A percentile compares a stretch with the other conserved stretches of the same genome.
Conservation (phyloP, 495 filamentous ascomycete species). For the Daldinia childiae region DNA sequence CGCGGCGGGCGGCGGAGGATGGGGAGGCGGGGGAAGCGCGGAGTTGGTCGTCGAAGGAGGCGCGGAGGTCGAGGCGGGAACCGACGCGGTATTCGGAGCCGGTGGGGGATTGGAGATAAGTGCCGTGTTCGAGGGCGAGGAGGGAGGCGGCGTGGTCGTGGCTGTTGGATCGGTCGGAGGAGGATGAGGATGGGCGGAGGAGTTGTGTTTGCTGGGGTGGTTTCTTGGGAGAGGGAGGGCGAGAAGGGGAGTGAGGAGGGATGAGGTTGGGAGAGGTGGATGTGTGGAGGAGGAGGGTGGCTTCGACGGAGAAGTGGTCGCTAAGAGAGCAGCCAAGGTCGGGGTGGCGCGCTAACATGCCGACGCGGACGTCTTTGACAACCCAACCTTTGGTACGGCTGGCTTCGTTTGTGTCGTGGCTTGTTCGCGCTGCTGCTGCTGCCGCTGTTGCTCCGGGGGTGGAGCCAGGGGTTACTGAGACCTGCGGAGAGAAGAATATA, state of each 20-base stretch:
- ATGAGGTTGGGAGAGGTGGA: slow-evolving; percentile 10
- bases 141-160: slow-evolving; percentile 34
- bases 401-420: slow-evolving; percentile 36
- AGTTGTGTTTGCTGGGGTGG: background rate
- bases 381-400: slow-evolving; percentile 63
- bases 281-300: slow-evolving; percentile 63
- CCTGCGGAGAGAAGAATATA: slow-evolving; percentile 69
- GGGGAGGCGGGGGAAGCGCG: slow-evolving; percentile 9
- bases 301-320: slow-evolving; percentile 91
- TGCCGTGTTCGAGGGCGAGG: slow-evolving; percentile 52
- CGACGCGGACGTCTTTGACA: slow-evolving; percentile 72
- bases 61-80: slow-evolving; percentile 36
- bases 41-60: slow-evolving; percentile 45
- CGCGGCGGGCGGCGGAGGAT: slow-evolving; percentile 30
- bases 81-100: slow-evolving; percentile 37
- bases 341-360: slow-evolving; percentile 87
- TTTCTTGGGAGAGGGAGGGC: slow-evolving; percentile 8
- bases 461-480: slow-evolving; percentile 38
- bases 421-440: slow-evolving; percentile 9
- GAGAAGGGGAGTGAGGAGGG: slow-evolving; percentile 8
- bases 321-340: slow-evolving; percentile 83
- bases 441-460: slow-evolving; percentile 15
- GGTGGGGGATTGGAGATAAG: slow-evolving; percentile 52
- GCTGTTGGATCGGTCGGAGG: slow-evolving; percentile 4
- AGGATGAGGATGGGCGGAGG: slow-evolving; percentile 11